Percentiles rank a stretch among this genome's conserved stretches.
Conservation (phyloP, 805 yeast species). For the Spathaspora boniae region DNA sequence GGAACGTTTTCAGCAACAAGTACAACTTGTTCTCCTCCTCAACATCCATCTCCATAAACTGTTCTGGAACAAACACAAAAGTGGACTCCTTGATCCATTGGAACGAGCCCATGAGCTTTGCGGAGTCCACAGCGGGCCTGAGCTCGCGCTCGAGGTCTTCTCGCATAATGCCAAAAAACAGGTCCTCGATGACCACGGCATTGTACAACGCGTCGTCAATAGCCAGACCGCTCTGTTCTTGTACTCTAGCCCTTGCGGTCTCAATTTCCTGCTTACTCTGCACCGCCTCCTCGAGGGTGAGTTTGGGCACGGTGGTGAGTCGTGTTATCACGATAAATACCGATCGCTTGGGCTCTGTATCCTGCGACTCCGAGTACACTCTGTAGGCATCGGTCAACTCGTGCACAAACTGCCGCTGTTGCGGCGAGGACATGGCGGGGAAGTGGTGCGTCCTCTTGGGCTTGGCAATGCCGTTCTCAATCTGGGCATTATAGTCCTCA, state of each 20-base stretch:
- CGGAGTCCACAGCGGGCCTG: conserved; percentile 17
- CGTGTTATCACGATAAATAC: conserved; percentile 53
- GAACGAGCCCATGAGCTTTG: conserved; percentile 19
- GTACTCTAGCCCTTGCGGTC: conserved; percentile 17
- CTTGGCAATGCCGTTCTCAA: conserved; percentile 14
- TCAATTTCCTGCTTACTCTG: conserved; percentile 19
- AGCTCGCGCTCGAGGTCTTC: conserved; percentile 39
- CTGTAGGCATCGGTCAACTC: conserved; percentile 58
- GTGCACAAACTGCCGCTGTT: conserved; percentile 72
- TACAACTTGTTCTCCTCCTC: conserved; percentile 43
- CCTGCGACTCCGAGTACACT: conserved; percentile 70
- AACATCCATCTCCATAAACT: conserved; percentile 27
- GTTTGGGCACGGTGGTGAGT: conserved; percentile 37
- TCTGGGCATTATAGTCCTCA: conserved; percentile 22
- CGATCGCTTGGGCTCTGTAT: conserved; percentile 73
- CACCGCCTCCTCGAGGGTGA: conserved; percentile 46
- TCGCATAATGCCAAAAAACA: conserved; percentile 50
- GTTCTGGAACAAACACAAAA: conserved; percentile 35
- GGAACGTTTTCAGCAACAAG: conserved; percentile 34
- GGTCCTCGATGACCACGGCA: conserved; percentile 51
- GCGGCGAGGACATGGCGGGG: conserved; percentile 65
- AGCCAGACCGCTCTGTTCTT: conserved; percentile 18
- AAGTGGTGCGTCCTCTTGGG: conserved; percentile 50
- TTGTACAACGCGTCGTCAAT: conserved; percentile 41
- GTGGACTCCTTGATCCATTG: conserved; percentile 41